Evolutionary conservation across 768 basidiomycete species (phyloP).

Genomic region (Neoboletus magnificus): DNA sequence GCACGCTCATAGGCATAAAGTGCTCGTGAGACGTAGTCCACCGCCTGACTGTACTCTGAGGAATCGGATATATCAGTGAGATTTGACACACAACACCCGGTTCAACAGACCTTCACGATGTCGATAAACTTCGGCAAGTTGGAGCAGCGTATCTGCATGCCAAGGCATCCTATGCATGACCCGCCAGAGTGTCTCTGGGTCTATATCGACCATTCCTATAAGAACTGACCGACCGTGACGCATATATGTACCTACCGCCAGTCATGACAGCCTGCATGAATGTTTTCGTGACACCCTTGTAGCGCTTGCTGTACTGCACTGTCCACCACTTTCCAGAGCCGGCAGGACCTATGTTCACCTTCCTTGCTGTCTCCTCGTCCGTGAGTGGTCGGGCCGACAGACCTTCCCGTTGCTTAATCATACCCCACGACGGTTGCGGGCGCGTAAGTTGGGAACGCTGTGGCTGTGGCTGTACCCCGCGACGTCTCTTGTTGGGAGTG

Average conservation of each 20-base stretch:
- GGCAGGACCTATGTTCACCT: slow-evolving; percentile 38
- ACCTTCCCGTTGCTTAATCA: slow-evolving; percentile 66
- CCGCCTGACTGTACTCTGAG: slow-evolving; percentile 76
- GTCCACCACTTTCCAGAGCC: slow-evolving; percentile 84
- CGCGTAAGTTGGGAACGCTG: slow-evolving; percentile 73
- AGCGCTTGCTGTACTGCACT: slow-evolving; percentile 80
- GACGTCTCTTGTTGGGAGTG: slow-evolving; percentile 36
- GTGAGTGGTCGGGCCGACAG: slow-evolving; percentile 60
- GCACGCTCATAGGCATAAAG: slow-evolving; percentile 91
- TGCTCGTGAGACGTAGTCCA: slow-evolving; percentile 89
- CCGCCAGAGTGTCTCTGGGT: slow-evolving; percentile 75
- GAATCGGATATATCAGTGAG: background rate
- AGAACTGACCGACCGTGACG: background rate
- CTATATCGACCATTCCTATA: slow-evolving; percentile 33
- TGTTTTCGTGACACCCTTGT: slow-evolving; percentile 73
- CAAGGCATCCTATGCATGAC: slow-evolving; percentile 78
- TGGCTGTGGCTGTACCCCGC: slow-evolving; percentile 32
- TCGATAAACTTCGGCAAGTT: slow-evolving; percentile 35
- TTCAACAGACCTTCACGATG: slow-evolving; percentile 76
- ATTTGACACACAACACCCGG: background rate
- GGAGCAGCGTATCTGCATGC: slow-evolving; percentile 82
- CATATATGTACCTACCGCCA: slow-evolving; percentile 55
- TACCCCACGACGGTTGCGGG: slow-evolving; percentile 74
- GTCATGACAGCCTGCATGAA: slow-evolving; percentile 81
- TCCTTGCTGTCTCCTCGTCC: slow-evolving; percentile 49